A percentile compares a stretch with the other conserved stretches of the same genome.
Evolutionary conservation across 176 grass and related monocot genomes (phyloP).

Genomic region (Puccinellia tenuiflora): DNA sequence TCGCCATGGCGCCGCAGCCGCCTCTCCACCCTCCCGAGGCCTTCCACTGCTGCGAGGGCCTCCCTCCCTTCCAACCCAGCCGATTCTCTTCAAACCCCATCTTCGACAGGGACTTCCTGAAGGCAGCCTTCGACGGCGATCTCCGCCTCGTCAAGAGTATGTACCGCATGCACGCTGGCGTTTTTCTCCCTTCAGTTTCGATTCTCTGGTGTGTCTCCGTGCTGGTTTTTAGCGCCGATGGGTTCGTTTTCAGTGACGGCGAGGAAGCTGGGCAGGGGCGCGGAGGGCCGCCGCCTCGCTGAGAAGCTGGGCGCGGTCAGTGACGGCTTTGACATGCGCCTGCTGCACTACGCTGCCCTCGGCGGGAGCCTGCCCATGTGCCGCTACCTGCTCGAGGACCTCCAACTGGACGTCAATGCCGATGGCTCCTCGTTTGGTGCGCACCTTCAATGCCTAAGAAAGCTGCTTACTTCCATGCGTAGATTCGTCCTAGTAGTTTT

Average conservation of each 20-base stretch:
- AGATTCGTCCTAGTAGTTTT: not conserved
- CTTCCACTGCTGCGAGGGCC: not conserved
- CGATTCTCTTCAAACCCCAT: not conserved
- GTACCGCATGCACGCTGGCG: not conserved
- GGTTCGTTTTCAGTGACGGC: not conserved
- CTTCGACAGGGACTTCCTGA: not conserved
- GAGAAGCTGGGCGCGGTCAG: not conserved
- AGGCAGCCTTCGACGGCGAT: not conserved
- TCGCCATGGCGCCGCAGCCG: not conserved
- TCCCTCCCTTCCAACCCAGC: not conserved
- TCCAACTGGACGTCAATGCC: not conserved
- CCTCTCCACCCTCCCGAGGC: not conserved
- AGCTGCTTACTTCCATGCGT: not conserved
- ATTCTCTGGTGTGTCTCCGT: not conserved
- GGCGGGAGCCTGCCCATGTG: not conserved
- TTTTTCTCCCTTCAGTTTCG: not conserved
- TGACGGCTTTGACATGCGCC: not conserved
- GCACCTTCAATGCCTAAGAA: not conserved
- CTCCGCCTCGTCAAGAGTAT: not conserved
- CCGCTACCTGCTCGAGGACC: slow-evolving; percentile 1
- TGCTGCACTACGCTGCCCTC: not conserved
- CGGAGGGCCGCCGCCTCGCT: not conserved
- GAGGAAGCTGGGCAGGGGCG: not conserved
- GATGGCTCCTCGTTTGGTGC: not conserved
- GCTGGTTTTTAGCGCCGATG: not conserved